Conservation (phyloP, 2,329 filamentous ascomycete species). For the Coniochaeta hoffmannii region DNA sequence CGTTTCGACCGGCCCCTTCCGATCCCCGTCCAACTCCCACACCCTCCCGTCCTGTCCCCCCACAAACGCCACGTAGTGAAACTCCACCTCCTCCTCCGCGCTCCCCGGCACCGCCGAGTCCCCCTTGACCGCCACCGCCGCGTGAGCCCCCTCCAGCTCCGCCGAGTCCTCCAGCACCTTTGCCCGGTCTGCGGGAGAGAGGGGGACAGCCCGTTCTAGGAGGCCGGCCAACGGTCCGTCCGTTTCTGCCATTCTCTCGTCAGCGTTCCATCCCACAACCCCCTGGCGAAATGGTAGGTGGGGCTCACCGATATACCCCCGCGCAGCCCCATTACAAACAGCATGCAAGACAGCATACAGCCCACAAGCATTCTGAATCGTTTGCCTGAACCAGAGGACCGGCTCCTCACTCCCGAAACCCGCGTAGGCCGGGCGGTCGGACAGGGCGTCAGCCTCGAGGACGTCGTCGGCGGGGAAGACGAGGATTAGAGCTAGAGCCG, state of each 20-base stretch:
- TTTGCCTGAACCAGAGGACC: constrained; percentile 69
- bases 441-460: constrained; percentile 40
- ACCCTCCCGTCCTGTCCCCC: constrained; percentile 39
- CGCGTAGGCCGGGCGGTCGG: constrained; percentile 8
- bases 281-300: too few species aligned
- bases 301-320: constrained; percentile 30
- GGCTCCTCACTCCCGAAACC: constrained; percentile 42
- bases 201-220: constrained; percentile 52
- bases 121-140: constrained; percentile 51
- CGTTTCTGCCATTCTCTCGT: constrained; percentile 1
- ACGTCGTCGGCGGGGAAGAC: constrained; percentile 56
- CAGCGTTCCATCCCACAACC: not conserved
- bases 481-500: constrained; percentile 59
- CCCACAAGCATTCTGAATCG: constrained; percentile 65
- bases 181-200: constrained; percentile 48
- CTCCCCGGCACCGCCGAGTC: constrained; percentile 52
- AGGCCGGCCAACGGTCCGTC: constrained; percentile 31
- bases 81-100: constrained; percentile 55
- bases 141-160: constrained; percentile 57
- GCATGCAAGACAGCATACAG: constrained; percentile 61
- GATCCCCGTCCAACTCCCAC: constrained; percentile 63
- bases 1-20: constrained; percentile 59
- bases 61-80: constrained; percentile 69
- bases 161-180: constrained; percentile 57
- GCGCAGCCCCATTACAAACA: constrained; percentile 51